phyloP scores from a whole-genome alignment of 305 asterid species.

The Fraxinus sp. region DNA sequence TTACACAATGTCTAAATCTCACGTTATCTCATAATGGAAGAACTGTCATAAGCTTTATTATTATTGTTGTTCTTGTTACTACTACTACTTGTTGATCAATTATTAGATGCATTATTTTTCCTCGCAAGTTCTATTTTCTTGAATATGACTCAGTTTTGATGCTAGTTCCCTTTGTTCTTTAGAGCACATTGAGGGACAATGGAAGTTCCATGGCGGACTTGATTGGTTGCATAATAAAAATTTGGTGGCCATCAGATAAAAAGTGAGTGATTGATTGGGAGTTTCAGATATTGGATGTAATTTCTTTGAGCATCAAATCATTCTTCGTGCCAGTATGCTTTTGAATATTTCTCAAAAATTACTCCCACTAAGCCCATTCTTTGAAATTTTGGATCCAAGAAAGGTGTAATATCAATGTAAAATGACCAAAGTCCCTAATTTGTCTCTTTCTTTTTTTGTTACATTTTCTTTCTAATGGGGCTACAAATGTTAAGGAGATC shows the following conservation, averaged over 20 bases:
- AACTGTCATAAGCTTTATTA: background rate
- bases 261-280: constrained; percentile 45
- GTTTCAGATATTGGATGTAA: background rate
- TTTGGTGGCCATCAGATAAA: constrained; percentile 99
- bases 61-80: background rate
- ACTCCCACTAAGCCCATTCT: constrained; percentile 16
- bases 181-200: constrained; percentile 71
- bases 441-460: background rate
- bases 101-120: background rate
- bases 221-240: constrained; percentile 78
- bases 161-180: constrained; percentile 17
- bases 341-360: constrained; percentile 12
- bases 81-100: background rate
- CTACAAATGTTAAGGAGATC: constrained; percentile 1
- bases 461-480: background rate
- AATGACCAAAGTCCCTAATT: background rate
- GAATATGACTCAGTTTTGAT: constrained; percentile 16
- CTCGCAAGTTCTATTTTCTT: constrained; percentile 1
- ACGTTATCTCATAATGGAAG: background rate
- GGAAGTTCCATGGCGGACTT: constrained; percentile 54
- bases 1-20: background rate
- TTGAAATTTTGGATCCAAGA: background rate
- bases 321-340: background rate
- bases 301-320: constrained; percentile 9
- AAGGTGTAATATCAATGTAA: background rate